Evolutionary conservation across 495 filamentous ascomycete species (phyloP).

Genomic region (Penicillium lividum): DNA sequence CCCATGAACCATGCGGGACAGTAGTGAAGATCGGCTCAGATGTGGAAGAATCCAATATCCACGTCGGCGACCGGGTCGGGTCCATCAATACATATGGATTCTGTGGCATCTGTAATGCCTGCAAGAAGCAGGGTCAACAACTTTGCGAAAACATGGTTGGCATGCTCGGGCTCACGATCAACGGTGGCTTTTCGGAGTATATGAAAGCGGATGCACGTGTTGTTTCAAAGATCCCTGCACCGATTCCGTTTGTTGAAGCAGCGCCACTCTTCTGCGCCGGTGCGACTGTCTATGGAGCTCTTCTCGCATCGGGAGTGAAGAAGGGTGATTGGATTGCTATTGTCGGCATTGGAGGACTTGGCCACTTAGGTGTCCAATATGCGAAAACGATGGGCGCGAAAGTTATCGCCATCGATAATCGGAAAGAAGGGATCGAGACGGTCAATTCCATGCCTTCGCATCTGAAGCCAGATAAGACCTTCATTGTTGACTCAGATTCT

Average conservation of each 20-base stretch:
- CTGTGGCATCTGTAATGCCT: conserved; percentile 8
- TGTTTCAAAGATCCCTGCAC: conserved; percentile 12
- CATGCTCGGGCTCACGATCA: conserved; percentile 15
- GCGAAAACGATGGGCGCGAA: conserved; percentile 9
- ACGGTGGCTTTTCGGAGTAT: conserved; percentile 14
- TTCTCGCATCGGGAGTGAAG: conserved; percentile 7
- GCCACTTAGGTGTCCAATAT: conserved; percentile 18
- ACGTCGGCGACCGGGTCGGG: conserved; percentile 15
- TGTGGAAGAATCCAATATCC: conserved; percentile 3
- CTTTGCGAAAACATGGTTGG: conserved; percentile 15
- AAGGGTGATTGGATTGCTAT: conserved; percentile 10
- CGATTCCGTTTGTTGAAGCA: conserved; percentile 9
- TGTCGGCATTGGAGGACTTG: conserved; percentile 13
- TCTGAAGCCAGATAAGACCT: conserved; percentile 8
- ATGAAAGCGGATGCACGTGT: conserved; percentile 16
- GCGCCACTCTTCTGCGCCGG: conserved; percentile 17
- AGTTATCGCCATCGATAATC: conserved; percentile 15
- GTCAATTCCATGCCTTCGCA: conserved; percentile 4
- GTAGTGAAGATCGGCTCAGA: conserved; percentile 15
- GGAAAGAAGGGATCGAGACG: conserved; percentile 11
- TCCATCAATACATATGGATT: conserved; percentile 16
- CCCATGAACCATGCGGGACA: conserved; percentile 12
- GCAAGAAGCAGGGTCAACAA: conserved; percentile 6
- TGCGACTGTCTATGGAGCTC: conserved; percentile 13
- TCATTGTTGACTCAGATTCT: conserved; percentile 12